Evolutionary conservation across 2,329 filamentous ascomycete genomes (phyloP).

Genomic region (Fusarium sp.): DNA sequence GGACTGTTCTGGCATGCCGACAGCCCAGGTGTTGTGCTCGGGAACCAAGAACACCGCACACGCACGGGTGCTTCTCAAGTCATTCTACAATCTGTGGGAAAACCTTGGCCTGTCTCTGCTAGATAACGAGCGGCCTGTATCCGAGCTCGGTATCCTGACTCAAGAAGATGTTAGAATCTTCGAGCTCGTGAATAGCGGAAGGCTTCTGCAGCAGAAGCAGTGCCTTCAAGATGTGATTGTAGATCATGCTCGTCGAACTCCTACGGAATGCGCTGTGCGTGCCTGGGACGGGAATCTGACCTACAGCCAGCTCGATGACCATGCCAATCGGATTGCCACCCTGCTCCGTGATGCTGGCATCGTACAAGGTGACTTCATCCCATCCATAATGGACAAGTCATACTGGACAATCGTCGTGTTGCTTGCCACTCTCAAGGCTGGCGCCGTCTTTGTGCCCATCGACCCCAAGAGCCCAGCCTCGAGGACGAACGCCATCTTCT

Average conservation of each 20-base stretch:
- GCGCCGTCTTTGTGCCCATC: slow-evolving; percentile 22
- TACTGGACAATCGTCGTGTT: slow-evolving; percentile 18
- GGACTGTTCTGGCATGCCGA: background rate
- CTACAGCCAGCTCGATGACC: slow-evolving; percentile 13
- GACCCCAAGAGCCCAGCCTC: slow-evolving; percentile 21
- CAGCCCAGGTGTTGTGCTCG: slow-evolving; percentile 5
- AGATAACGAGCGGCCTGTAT: background rate
- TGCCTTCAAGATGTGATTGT: slow-evolving; percentile 4
- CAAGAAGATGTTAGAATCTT: slow-evolving; percentile 2
- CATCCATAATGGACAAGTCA: slow-evolving; percentile 15
- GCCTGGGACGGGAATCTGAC: slow-evolving; percentile 14
- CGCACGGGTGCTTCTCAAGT: slow-evolving; percentile 6
- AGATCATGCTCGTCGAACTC: background rate
- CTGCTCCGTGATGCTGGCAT: slow-evolving; percentile 8
- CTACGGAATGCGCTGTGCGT: slow-evolving; percentile 5
- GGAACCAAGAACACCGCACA: slow-evolving; percentile 2
- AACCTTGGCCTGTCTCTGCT: background rate
- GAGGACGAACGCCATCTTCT: slow-evolving; percentile 20
- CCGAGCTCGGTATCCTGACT: slow-evolving; percentile 2
- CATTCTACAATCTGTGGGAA: slow-evolving; percentile 7
- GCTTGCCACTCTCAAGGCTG: slow-evolving; percentile 17
- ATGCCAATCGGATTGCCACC: slow-evolving; percentile 10
- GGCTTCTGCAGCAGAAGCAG: slow-evolving; percentile 2
- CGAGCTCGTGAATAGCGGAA: slow-evolving; percentile 2
- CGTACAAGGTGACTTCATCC: slow-evolving; percentile 12